phyloP scores from a whole-genome alignment of 495 filamentous ascomycete genomes.

The Haplographium delicatum region DNA sequence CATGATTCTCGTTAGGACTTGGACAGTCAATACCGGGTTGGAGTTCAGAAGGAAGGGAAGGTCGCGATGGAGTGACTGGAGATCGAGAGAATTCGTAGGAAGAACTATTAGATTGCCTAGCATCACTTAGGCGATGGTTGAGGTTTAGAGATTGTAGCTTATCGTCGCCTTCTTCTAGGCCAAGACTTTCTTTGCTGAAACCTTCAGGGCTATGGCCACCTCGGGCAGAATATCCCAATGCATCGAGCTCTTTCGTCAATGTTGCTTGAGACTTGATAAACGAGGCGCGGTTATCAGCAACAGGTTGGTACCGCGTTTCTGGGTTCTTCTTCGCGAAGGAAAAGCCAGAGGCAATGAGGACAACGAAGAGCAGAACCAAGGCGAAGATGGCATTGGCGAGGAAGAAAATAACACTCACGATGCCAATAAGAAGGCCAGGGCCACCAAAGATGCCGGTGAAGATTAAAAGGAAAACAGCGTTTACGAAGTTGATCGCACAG shows the following conservation, averaged over 20 bases:
- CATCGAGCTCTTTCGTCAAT: slow-evolving; percentile 82
- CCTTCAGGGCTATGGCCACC: slow-evolving; percentile 65
- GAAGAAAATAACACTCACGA: slow-evolving; percentile 90
- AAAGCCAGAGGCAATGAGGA: slow-evolving; percentile 74
- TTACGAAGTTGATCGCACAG: slow-evolving; percentile 79
- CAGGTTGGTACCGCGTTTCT: slow-evolving; percentile 90
- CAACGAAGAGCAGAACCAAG: slow-evolving; percentile 75
- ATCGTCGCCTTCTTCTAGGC: slow-evolving; percentile 78
- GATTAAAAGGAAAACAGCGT: slow-evolving; percentile 74
- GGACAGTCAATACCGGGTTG: not conserved
- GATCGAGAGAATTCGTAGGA: slow-evolving; percentile 38
- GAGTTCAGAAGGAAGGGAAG: slow-evolving; percentile 44
- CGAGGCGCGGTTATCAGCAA: slow-evolving; percentile 89
- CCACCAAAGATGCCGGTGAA: slow-evolving; percentile 77
- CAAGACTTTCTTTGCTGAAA: slow-evolving; percentile 51
- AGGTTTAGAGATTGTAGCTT: slow-evolving; percentile 44
- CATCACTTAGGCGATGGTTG: slow-evolving; percentile 29
- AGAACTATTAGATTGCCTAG: slow-evolving; percentile 19
- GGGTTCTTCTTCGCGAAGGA: slow-evolving; percentile 88
- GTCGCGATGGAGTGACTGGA: slow-evolving; percentile 55
- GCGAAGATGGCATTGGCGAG: slow-evolving; percentile 83
- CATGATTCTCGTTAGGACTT: not conserved
- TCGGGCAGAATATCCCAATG: slow-evolving; percentile 81
- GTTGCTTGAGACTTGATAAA: slow-evolving; percentile 95
- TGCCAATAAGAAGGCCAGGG: slow-evolving; percentile 77